Evolutionary conservation across 2,329 filamentous ascomycete species (phyloP).

Genomic region (Cercospora sp.): DNA sequence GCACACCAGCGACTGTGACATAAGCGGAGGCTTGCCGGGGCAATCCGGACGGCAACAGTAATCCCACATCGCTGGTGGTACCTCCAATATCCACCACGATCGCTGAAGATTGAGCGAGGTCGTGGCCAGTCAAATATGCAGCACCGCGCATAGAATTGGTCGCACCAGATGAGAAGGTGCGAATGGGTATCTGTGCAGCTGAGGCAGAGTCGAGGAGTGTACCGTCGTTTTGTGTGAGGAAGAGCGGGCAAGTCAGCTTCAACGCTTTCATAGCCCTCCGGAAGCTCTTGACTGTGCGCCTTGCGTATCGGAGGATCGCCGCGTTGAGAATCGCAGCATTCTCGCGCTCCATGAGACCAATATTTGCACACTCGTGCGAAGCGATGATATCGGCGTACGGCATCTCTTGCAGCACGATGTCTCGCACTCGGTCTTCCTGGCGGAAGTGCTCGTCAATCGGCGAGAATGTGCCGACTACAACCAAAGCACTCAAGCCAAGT

Average conservation of each 20-base stretch:
- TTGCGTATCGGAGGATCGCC: slow-evolving; percentile 50
- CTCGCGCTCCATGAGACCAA: slow-evolving; percentile 53
- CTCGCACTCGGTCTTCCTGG: slow-evolving; percentile 54
- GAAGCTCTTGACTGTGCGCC: slow-evolving; percentile 49
- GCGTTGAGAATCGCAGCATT: slow-evolving; percentile 55
- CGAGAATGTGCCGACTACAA: slow-evolving; percentile 59
- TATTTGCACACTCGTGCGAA: slow-evolving; percentile 53
- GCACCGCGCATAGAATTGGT: slow-evolving; percentile 57
- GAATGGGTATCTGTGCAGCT: slow-evolving; percentile 51
- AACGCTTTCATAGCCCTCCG: slow-evolving; percentile 49
- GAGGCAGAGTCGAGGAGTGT: slow-evolving; percentile 50
- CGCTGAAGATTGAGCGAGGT: slow-evolving; percentile 35
- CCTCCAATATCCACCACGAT: slow-evolving; percentile 68
- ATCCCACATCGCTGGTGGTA: slow-evolving; percentile 64
- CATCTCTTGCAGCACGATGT: slow-evolving; percentile 51
- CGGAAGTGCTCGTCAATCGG: slow-evolving; percentile 56
- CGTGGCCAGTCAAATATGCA: slow-evolving; percentile 55
- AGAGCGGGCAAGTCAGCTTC: slow-evolving; percentile 50
- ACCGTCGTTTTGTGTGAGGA: slow-evolving; percentile 56
- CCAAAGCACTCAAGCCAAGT: slow-evolving; percentile 50
- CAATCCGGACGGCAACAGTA: slow-evolving; percentile 60
- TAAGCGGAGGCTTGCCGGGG: slow-evolving; percentile 63
- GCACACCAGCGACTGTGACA: slow-evolving; percentile 61
- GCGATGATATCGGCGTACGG: slow-evolving; percentile 53
- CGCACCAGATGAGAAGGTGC: slow-evolving; percentile 54